Base-by-base conservation (phyloP, 2,329 filamentous ascomycete species). In the Chrysoporthe austroafricana region DNA sequence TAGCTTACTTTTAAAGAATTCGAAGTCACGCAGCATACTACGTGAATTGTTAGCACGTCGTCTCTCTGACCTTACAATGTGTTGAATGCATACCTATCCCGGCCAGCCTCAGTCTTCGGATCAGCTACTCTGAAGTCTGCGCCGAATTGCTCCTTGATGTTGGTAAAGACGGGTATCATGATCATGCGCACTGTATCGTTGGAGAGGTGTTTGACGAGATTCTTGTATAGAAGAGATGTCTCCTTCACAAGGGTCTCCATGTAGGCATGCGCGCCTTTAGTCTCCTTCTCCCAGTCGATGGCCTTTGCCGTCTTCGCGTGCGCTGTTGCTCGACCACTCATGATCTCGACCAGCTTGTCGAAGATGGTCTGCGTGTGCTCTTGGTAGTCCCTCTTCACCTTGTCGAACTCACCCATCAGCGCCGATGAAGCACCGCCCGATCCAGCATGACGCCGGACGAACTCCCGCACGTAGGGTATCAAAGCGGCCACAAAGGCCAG, bases 281-380 rank as follows among this genome's bases (percentile, higher is more conserved):
- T 81, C 13, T 75, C 77, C 58, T 81, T 79, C 14, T 80, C 75
- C 91, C 93, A 97, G 71, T 92, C 84, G 54, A 94, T 86, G 61
- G 87, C 86, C 75, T 87, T 90, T 82, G 97, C 90, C 34, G 88
- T 86, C 75, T 89, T 90, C 50, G 93, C 89, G 74, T 95, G 93
- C 7, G 90, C 82, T 4, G 87, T 82, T 1, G 93, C 92, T 5
- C 94, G 88, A 1, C 88, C 88, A 66, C 89, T 91, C 91, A 97
- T 96, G 63, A 97, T 97, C 71, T 97, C 93, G 21, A 97, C 91
- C 0, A 97, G 83, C 77, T 97, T 97, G 75, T 97, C 93, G 76
- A 96, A 93, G 69, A 97, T 97, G 70, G 88, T 94, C 70, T 90
- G 90, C 76, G 97, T 94, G 75, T 97, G 94, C 76, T 97, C 94